phyloP scores from a whole-genome alignment of 768 basidiomycete genomes.

The Leccinellum rugosiceps region DNA sequence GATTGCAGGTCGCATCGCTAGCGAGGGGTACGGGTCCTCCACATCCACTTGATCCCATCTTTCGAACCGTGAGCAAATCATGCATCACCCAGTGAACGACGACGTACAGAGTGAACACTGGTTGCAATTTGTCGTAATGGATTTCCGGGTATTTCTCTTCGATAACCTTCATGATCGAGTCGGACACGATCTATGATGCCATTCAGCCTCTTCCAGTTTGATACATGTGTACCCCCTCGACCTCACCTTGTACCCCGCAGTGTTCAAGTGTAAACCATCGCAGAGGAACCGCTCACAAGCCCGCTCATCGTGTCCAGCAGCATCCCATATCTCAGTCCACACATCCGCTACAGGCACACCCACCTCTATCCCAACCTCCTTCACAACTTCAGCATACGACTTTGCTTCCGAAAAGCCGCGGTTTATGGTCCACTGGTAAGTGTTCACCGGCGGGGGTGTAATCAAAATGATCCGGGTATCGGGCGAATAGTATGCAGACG shows the following conservation, averaged over 20 bases:
- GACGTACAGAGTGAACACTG: constrained; percentile 39
- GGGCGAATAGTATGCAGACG: constrained; percentile 67
- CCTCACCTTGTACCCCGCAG: constrained; percentile 67
- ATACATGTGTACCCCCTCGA: neutral
- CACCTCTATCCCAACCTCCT: constrained; percentile 52
- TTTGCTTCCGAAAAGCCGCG: constrained; percentile 62
- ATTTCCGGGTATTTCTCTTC: constrained; percentile 60
- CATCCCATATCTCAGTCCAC: constrained; percentile 71
- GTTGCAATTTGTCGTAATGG: constrained; percentile 56
- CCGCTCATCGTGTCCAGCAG: constrained; percentile 56
- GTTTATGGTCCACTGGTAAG: constrained; percentile 44
- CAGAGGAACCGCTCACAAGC: constrained; percentile 49
- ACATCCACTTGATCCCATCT: neutral
- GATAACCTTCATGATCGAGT: constrained; percentile 60
- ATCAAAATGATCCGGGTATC: constrained; percentile 75
- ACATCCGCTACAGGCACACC: constrained; percentile 66
- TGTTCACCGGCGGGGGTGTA: constrained; percentile 82
- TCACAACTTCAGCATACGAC: constrained; percentile 69
- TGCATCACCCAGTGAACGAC: neutral
- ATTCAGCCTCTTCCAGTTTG: constrained; percentile 1
- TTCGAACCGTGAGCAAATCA: neutral
- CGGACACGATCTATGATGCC: constrained; percentile 56
- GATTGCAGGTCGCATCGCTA: neutral
- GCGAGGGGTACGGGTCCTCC: neutral
- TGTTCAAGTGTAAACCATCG: constrained; percentile 82